Base-by-base conservation (phyloP, 2,329 filamentous ascomycete genomes). In the Penicillium corylophilum region DNA sequence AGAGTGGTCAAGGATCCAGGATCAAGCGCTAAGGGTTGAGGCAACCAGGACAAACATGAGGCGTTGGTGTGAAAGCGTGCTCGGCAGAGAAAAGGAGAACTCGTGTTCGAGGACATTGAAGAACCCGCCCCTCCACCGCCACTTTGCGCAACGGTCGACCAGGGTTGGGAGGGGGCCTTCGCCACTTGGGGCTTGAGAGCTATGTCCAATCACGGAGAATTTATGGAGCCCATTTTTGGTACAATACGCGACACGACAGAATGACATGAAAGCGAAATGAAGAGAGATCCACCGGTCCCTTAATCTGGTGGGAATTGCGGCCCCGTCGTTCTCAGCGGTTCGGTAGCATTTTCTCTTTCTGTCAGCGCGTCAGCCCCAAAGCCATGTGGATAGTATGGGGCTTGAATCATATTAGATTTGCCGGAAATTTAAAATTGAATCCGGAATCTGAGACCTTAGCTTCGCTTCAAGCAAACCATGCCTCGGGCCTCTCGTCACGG, bases 191-290 rank as follows among this genome's bases (percentile, higher is more conserved):
- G 55, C 55, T 58, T 43, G 44, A 43, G 45, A 40, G 29, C 44
- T 29, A 23, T 28, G 44, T 35, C 56, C 53, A 58, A 59, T 56
- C 56, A 54, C 49, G 56, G 56, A 59, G 51, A 54, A 50, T 55
- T 28, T 28, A 10, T 24, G 23, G 36, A 44, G 31, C 42, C 47
- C 18, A 35, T 22, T 36, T 39, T 44, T 29, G 36, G n/a, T 20
- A 22, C 41, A 46, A 15, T 33, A 33, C 13, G 12, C 4, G 13
- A 28, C 8, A 28, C 12, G 26, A 28, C 26, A n/a, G 29, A 15
- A 33, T 4, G 5, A n/a, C 13, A 6, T 13, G n/a, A 9, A 35
- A 16, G 31, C n/a, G n/a, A 20, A 38, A 20, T 12, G 18, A 20
- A 22, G 12, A 12, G 20, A 10, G 3, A 38, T 20, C 59, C 59